Conservation (phyloP, 441 rosid genomes). For the Codiaeum variegatum region DNA sequence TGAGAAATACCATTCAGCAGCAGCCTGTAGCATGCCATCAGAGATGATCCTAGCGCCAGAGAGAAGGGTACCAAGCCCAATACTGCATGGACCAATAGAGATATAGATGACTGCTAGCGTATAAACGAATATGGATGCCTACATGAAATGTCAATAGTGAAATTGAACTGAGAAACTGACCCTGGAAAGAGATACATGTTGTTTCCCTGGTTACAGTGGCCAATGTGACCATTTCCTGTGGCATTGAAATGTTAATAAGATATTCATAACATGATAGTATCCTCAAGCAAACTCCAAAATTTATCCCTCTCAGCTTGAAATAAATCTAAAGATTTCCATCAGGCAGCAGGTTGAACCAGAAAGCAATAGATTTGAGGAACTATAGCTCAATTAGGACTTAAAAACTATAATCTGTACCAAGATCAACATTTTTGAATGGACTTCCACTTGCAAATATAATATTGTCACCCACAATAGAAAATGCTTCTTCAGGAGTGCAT, state of each 20-base stretch:
- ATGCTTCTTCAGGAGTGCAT: conserved; percentile 95
- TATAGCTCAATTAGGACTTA: conserved; percentile 8
- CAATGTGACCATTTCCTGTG: conserved; percentile 75
- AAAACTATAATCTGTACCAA: conserved; percentile 51
- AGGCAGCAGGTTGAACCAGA: neutral
- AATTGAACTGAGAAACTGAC: conserved; percentile 41
- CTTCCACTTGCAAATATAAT: conserved; percentile 97
- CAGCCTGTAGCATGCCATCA: conserved; percentile 99
- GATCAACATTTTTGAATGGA: conserved; percentile 83
- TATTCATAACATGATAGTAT: conserved; percentile 14
- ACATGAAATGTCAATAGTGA: conserved; percentile 4
- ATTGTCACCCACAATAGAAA: conserved; percentile 86
- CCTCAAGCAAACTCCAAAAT: conserved; percentile 2
- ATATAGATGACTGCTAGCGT: conserved; percentile 8
- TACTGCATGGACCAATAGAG: conserved; percentile 41
- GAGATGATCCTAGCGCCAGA: conserved; percentile 87
- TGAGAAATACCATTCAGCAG: conserved; percentile 81
- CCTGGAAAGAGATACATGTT: conserved; percentile 99
- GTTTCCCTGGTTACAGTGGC: conserved; percentile 98
- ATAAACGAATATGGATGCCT: neutral
- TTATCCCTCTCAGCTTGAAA: conserved; percentile 14
- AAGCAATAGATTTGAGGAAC: neutral
- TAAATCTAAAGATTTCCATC: neutral
- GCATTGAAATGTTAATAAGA: conserved; percentile 17
- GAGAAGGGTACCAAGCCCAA: conserved; percentile 96